Conservation (phyloP, 1,284 basidiomycete species). For the Xerocomus nothofagi region DNA sequence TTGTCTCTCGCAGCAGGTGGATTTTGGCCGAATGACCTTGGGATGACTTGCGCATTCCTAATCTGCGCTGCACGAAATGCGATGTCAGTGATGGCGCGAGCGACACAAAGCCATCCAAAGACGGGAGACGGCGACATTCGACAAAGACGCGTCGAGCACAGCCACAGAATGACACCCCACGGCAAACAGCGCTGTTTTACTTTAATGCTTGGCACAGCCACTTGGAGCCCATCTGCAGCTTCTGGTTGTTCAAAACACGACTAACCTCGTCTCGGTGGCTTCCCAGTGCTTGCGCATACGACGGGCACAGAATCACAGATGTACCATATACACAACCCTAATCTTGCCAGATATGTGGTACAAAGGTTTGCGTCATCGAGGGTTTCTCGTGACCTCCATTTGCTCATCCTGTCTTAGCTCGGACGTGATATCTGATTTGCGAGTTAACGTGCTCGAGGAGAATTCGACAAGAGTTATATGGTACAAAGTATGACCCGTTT, state of each 20-base stretch:
- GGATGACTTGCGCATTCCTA: slow-evolving; percentile 46
- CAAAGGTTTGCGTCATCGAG: slow-evolving; percentile 31
- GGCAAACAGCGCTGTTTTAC: too few species aligned
- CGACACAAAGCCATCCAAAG: slow-evolving; percentile 70
- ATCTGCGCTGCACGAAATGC: slow-evolving; percentile 60
- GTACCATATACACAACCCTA: slow-evolving; percentile 27
- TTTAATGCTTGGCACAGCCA: slow-evolving; percentile 17
- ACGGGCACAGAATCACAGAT: slow-evolving; percentile 12
- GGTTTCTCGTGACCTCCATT: neutral
- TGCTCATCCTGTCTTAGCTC: slow-evolving; percentile 45
- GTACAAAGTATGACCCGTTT: slow-evolving; percentile 59
- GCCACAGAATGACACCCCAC: slow-evolving; percentile 2
- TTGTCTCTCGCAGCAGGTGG: neutral
- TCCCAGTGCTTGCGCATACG: neutral
- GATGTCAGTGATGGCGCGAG: slow-evolving; percentile 58
- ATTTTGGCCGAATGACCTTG: neutral
- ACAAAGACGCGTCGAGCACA: slow-evolving; percentile 6
- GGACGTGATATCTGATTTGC: slow-evolving; percentile 72
- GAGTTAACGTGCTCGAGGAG: slow-evolving; percentile 63
- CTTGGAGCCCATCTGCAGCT: neutral
- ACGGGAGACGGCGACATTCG: slow-evolving; percentile 65
- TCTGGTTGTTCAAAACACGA: slow-evolving; percentile 17
- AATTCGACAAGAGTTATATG: slow-evolving; percentile 59
- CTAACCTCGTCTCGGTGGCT: neutral
- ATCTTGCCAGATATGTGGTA: slow-evolving; percentile 35